Base-by-base conservation (phyloP, 169 alveolate species). In the Pseudocohnilembus persalinus region DNA sequence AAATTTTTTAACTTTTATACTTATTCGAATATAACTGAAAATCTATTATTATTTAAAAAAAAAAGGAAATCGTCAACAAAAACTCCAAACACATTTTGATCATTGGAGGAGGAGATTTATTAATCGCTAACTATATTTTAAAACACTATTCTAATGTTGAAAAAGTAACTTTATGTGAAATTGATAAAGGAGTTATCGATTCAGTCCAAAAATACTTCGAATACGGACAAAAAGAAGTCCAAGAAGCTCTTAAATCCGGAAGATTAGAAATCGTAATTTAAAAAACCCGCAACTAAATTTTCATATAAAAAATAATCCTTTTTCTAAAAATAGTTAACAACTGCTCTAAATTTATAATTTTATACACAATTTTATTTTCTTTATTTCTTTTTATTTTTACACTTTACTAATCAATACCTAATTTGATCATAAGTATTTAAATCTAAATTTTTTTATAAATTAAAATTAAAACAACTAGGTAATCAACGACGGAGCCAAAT, bases 41-140 rank as follows among this genome's bases (percentile, higher is more conserved):
- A 33, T 64, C n/a, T n/a, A n/a, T n/a, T n/a, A n/a, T n/a, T n/a
- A n/a, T n/a, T n/a, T n/a, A n/a, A n/a, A n/a, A n/a, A n/a, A n/a
- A n/a, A n/a, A n/a, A 73, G 27, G 74, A 74, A 0, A 83, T 34
- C 32, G 78, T 16, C 27, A 74, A 64, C 4, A n/a, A 49, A 49
- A 75, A 65, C 31, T 73, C 63, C 31, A 72, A 75, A 31, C 20
- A 82, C 15, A 35, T 82, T 29, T 73, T 82, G 31, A 82, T 82
- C 73, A 73, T 82, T 72, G 88, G 88, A 32, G 88, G 88, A 31
- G 88, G 88, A 29, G 88, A 82, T 11, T 68, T 82, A 28, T 31
- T 68, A n/a, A 82, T 82, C 72, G 88, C 83, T n/a, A 73, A 29
- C 65, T 32, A 82, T n/a, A 35, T 82, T 29, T 75, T 29, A 35